Conservation (phyloP, 768 basidiomycete species). For the Calocera cornea region DNA sequence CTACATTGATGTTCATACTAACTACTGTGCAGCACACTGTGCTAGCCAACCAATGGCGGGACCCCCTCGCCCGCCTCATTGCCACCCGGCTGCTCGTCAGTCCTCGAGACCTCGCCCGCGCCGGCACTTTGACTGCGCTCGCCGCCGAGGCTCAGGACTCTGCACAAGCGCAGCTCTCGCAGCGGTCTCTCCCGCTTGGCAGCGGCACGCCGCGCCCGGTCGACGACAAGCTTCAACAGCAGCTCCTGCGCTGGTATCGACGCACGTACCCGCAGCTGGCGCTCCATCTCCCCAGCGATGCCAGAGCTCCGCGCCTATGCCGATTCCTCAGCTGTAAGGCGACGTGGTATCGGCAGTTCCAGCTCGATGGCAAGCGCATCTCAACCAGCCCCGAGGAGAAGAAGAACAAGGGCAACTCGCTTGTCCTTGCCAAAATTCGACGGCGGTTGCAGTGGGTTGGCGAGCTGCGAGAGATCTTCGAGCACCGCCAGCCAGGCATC, state of each 20-base stretch:
- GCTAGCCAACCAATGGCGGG: neutral
- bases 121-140: neutral
- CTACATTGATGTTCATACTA: neutral
- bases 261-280: neutral
- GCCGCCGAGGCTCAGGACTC: neutral
- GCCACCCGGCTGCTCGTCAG: neutral
- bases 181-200: neutral
- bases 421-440: neutral
- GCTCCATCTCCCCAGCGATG: neutral
- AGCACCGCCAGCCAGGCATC: neutral
- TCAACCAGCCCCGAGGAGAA: neutral
- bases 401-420: neutral
- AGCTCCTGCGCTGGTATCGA: no score
- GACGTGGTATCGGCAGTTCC: neutral
- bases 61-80: neutral
- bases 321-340: neutral
- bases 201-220: neutral
- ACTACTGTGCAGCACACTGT: neutral
- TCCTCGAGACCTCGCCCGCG: neutral
- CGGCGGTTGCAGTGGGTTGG: neutral
- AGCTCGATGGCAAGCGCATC: neutral
- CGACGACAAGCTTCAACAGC: no score
- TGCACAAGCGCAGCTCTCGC: neutral
- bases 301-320: neutral
- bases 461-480: neutral